Conservation (phyloP, 257 asterid species). For the Plectranthus barbatus region DNA sequence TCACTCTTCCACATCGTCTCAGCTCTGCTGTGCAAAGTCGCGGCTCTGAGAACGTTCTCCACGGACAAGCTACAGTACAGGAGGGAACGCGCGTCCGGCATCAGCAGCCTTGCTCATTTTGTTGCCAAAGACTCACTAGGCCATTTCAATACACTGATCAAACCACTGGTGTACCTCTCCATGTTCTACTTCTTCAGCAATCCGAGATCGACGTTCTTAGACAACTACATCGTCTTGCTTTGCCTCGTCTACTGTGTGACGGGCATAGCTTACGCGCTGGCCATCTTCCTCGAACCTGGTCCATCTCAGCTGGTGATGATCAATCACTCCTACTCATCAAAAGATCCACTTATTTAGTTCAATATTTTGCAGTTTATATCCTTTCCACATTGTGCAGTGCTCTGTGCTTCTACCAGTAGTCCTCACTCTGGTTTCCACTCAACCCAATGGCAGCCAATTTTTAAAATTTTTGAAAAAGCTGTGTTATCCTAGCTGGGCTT, state of each 20-base stretch:
- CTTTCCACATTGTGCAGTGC: conserved; percentile 44
- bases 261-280: conserved; percentile 55
- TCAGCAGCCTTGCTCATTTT: conserved; percentile 67
- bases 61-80: conserved; percentile 53
- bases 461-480: conserved; percentile 36
- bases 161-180: conserved; percentile 64
- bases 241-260: conserved; percentile 67
- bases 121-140: conserved; percentile 65
- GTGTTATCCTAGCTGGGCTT: conserved; percentile 86
- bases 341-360: not conserved
- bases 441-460: conserved; percentile 40
- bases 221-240: conserved; percentile 56
- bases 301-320: conserved; percentile 64
- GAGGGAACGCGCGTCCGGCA: conserved; percentile 68
- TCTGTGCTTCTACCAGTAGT: conserved; percentile 90
- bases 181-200: conserved; percentile 66
- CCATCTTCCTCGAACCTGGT: conserved; percentile 68
- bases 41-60: conserved; percentile 62
- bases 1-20: not conserved
- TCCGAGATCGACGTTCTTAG: conserved; percentile 56
- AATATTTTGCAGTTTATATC: not conserved
- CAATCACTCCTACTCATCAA: not conserved
- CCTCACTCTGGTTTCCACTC: conserved; percentile 84
- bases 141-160: conserved; percentile 55
- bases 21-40: conserved; percentile 62